A percentile compares a stretch with the other conserved stretches of the same genome.
Evolutionary conservation across 2,329 filamentous ascomycete genomes (phyloP).

Genomic region (Aurifilum marmelostoma): DNA sequence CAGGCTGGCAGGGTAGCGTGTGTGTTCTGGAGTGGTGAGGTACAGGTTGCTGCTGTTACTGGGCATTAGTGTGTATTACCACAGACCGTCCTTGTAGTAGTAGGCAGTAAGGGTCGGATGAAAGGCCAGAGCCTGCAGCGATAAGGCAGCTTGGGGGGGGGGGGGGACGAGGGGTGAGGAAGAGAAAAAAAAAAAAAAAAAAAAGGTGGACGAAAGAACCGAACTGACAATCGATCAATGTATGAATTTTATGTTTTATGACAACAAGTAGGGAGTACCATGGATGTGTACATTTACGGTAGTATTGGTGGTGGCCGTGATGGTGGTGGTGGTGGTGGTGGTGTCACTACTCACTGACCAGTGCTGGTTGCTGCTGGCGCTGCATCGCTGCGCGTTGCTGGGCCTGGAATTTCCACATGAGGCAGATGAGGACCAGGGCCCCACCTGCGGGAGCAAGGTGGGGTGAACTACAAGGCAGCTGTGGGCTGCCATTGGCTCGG

Average conservation of each 20-base stretch:
- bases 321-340: too few species aligned
- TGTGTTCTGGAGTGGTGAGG: not conserved
- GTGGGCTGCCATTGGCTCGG: not conserved
- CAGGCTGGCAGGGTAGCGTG: not conserved
- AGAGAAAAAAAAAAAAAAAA: not conserved
- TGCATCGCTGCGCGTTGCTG: not conserved
- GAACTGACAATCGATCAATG: not conserved
- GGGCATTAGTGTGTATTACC: not conserved
- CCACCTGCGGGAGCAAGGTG: not conserved
- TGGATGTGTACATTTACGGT: not conserved
- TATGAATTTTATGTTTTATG: not conserved
- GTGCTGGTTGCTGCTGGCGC: not conserved
- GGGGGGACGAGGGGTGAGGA: too few species aligned
- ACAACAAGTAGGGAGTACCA: too few species aligned
- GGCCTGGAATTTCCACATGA: slow-evolving; percentile 2
- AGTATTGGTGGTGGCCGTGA: too few species aligned
- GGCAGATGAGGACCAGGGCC: not conserved
- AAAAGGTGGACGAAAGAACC: not conserved
- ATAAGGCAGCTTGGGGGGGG: not conserved
- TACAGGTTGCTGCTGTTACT: not conserved
- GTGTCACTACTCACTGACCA: not conserved
- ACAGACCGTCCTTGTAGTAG: too few species aligned
- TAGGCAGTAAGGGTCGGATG: not conserved
- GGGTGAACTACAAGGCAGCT: not conserved
- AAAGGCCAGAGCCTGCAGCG: not conserved